These are phyloP conservation scores for Aspergillus vadensis DNA, from an alignment of 2,329 filamentous ascomycete genomes.

Conservation along the genomic window DNA sequence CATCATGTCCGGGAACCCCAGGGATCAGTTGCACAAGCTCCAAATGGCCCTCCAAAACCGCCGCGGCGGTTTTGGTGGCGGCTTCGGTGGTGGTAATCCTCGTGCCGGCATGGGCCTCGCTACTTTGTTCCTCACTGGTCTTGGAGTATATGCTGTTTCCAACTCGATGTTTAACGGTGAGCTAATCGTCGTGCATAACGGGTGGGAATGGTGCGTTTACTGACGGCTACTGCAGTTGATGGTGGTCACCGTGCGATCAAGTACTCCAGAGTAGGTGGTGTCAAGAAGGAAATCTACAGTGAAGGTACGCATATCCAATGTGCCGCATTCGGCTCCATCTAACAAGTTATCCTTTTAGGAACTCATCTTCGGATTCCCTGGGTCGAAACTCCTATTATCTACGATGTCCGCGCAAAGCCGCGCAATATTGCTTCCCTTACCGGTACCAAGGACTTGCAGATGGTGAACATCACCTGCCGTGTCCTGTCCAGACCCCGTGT, in stretches of 20 bases:
- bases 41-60: conserved; percentile 63
- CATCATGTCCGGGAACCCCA: conserved; percentile 57
- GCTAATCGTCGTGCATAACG: conserved; percentile 9
- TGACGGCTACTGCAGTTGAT: conserved; percentile 65
- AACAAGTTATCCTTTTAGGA: conserved; percentile 54
- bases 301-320: conserved; percentile 67
- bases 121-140: conserved; percentile 54
- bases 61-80: conserved; percentile 46
- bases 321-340: conserved; percentile 13
- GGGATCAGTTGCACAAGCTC: conserved; percentile 67
- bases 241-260: conserved; percentile 99
- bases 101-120: conserved; percentile 53
- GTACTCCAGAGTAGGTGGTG: conserved; percentile 88
- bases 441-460: conserved; percentile 98
- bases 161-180: conserved; percentile 71
- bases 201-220: neutral
- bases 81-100: conserved; percentile 55
- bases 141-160: conserved; percentile 44
- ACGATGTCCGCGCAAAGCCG: conserved; percentile 97
- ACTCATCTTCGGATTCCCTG: conserved; percentile 94
- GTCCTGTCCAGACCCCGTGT: conserved; percentile 90
- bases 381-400: conserved; percentile 95
- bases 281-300: conserved; percentile 91
- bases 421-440: conserved; percentile 95
- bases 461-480: conserved; percentile 99